Conservation (phyloP, 1,284 basidiomycete genomes). For the Singerocomus rubriflavus region DNA sequence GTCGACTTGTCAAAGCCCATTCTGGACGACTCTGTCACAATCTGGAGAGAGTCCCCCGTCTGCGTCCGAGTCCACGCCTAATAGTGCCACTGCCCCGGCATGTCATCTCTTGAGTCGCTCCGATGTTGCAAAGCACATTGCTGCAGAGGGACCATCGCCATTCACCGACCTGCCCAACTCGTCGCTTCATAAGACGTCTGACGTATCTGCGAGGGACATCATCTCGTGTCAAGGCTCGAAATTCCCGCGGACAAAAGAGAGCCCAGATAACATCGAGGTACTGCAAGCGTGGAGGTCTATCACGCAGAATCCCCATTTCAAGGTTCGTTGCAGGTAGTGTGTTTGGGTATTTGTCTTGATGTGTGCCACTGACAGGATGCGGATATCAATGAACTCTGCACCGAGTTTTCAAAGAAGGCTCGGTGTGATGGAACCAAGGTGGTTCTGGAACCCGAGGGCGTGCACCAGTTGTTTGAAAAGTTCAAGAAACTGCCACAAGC, state of each 20-base stretch:
- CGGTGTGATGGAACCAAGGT: slow-evolving; percentile 78
- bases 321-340: slow-evolving; percentile 42
- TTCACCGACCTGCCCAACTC: slow-evolving; percentile 41
- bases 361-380: slow-evolving; percentile 47
- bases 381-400: slow-evolving; percentile 72
- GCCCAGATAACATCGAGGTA: slow-evolving; percentile 70
- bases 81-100: slow-evolving; percentile 1
- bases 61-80: slow-evolving; percentile 19
- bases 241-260: slow-evolving; percentile 66
- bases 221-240: slow-evolving; percentile 59
- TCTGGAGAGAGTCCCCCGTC: slow-evolving; percentile 30
- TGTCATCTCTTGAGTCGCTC: slow-evolving; percentile 49
- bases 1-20: slow-evolving; percentile 39
- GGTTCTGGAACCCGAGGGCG: slow-evolving; percentile 68
- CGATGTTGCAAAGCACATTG: slow-evolving; percentile 50
- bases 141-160: slow-evolving; percentile 45
- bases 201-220: slow-evolving; percentile 39
- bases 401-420: slow-evolving; percentile 75
- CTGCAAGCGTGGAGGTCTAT: slow-evolving; percentile 73
- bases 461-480: slow-evolving; percentile 60
- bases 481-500: slow-evolving; percentile 34
- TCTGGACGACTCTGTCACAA: slow-evolving; percentile 30
- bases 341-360: background rate
- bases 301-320: slow-evolving; percentile 67
- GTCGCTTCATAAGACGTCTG: slow-evolving; percentile 24